Evolutionary conservation across 225 moss, liverwort and hornwort species (phyloP).

Genomic region (Ulota crispa): DNA sequence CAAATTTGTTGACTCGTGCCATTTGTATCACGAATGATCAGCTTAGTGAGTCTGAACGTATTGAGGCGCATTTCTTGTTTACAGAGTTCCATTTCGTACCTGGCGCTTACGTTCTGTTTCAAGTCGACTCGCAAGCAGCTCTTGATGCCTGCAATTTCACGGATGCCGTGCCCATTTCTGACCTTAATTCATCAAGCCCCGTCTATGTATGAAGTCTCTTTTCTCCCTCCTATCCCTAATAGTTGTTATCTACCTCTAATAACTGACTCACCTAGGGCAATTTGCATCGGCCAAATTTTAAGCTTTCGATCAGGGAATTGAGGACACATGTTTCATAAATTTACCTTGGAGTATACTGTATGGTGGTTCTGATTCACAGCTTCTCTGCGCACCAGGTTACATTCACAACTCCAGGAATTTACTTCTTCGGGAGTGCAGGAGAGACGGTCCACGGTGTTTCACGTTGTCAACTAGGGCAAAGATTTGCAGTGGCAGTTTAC

Average conservation of each 20-base stretch:
- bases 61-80: background rate
- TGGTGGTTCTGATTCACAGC: constrained; percentile 9
- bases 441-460: constrained; percentile 30
- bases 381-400: constrained; percentile 34
- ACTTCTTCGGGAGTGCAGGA: constrained; percentile 41
- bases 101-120: constrained; percentile 31
- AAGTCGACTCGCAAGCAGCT: constrained; percentile 41
- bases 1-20: background rate
- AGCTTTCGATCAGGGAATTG: background rate
- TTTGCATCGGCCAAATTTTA: background rate
- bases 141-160: constrained; percentile 45
- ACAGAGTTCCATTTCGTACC: constrained; percentile 42
- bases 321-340: background rate
- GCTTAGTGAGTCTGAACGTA: background rate
- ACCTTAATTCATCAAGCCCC: constrained; percentile 34
- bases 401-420: constrained; percentile 31
- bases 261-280: background rate
- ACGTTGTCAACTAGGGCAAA: constrained; percentile 43
- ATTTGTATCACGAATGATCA: background rate
- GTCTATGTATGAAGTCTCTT: constrained; percentile 30
- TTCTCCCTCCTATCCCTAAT: background rate
- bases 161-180: constrained; percentile 20
- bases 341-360: background rate
- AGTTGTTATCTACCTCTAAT: background rate
- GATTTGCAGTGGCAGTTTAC: constrained; percentile 31